phyloP scores from a whole-genome alignment of 805 yeast genomes.

The Pichia sporocuriosa region DNA sequence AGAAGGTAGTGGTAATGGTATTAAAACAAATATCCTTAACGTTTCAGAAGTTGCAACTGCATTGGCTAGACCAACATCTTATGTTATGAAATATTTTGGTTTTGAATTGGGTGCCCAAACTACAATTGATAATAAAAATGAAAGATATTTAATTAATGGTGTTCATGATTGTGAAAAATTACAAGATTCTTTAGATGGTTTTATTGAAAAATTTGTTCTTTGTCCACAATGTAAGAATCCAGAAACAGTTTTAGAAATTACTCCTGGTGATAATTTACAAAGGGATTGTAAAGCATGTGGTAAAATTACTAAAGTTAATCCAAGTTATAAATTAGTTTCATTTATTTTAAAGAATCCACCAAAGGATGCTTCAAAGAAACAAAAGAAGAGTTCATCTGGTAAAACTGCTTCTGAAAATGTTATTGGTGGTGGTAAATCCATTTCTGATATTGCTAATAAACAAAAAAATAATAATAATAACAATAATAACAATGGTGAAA shows the following conservation, averaged over 20 bases:
- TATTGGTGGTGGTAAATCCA: constrained; percentile 80
- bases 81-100: constrained; percentile 91
- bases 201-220: constrained; percentile 84
- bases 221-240: constrained; percentile 96
- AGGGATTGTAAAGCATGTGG: constrained; percentile 99
- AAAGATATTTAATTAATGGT: constrained; percentile 91
- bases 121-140: constrained; percentile 66
- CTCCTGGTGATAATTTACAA: constrained; percentile 65
- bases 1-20: constrained; percentile 99
- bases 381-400: constrained; percentile 43
- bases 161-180: constrained; percentile 83
- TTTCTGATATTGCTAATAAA: constrained; percentile 65
- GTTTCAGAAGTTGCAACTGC: constrained; percentile 92
- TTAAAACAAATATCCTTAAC: constrained; percentile 89
- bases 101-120: constrained; percentile 97
- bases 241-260: constrained; percentile 84
- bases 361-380: constrained; percentile 48
- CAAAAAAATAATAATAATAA: constrained; percentile 18
- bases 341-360: constrained; percentile 85
- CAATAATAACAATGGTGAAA: constrained; percentile 8
- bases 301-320: constrained; percentile 73
- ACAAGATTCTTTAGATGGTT: constrained; percentile 92
- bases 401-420: constrained; percentile 78
- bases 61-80: constrained; percentile 85
- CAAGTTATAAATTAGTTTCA: constrained; percentile 79